These are phyloP conservation scores for Psilocybe tampanensis DNA, from an alignment of 768 basidiomycete genomes.

Conservation along the genomic window DNA sequence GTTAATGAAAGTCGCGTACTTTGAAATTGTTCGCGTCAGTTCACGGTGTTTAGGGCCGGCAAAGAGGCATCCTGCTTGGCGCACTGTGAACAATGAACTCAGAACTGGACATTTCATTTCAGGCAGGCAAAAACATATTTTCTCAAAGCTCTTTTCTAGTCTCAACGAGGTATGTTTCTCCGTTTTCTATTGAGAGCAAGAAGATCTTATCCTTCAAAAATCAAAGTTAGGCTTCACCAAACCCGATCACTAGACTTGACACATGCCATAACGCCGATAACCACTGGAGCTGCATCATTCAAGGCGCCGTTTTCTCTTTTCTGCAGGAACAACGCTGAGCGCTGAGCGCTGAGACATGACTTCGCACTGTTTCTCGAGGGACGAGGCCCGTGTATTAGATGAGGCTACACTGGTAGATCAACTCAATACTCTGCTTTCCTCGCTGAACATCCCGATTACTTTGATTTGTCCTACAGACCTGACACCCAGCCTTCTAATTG, in stretches of 20 bases:
- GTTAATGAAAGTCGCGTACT: slow-evolving; percentile 5
- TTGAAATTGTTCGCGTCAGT: slow-evolving; percentile 14
- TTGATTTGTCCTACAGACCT: slow-evolving; percentile 60
- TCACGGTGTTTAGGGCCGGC: slow-evolving; percentile 26
- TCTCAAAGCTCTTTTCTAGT: too few species aligned
- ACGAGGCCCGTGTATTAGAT: slow-evolving; percentile 7
- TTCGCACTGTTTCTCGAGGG: background rate
- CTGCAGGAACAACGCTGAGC: too few species aligned
- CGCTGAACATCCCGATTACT: slow-evolving; percentile 46
- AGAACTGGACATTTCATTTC: too few species aligned
- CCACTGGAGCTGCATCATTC: background rate
- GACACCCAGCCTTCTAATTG: slow-evolving; percentile 71
- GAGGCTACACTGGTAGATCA: slow-evolving; percentile 28
- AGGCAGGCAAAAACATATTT: too few species aligned
- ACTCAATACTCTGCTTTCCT: slow-evolving; percentile 49
- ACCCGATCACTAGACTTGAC: background rate
- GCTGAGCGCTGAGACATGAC: background rate
- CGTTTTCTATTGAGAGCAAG: background rate
- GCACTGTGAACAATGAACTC: background rate
- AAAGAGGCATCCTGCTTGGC: background rate
- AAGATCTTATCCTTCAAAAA: background rate
- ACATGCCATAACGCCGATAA: background rate
- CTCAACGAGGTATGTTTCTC: background rate
- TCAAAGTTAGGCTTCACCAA: background rate
- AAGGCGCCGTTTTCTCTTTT: background rate